Percentiles rank a stretch among this genome's conserved stretches.
These are phyloP conservation scores for Bassia scoparia DNA, from an alignment of 148 eudicot genomes.

Conservation along the genomic window DNA sequence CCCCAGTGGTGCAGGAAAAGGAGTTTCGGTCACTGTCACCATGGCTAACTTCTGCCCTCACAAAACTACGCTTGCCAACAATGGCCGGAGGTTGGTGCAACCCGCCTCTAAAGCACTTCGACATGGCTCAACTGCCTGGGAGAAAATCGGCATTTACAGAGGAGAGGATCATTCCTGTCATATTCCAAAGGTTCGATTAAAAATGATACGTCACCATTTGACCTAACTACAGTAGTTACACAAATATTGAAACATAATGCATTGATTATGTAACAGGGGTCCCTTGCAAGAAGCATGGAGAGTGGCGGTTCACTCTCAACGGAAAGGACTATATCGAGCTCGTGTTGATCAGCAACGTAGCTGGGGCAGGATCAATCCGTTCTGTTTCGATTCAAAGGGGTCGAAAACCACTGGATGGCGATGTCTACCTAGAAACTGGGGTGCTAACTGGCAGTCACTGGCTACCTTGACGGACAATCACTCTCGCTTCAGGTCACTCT, in stretches of 20 bases:
- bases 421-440: slow-evolving; percentile 97
- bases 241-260: too few species aligned
- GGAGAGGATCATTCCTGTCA: slow-evolving; percentile 88
- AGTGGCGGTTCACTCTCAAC: slow-evolving; percentile 68
- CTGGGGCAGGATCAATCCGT: slow-evolving; percentile 62
- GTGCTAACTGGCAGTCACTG: slow-evolving; percentile 83
- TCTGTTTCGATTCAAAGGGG: slow-evolving; percentile 71
- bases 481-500: slow-evolving; percentile 73
- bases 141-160: slow-evolving; percentile 68
- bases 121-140: slow-evolving; percentile 96
- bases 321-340: slow-evolving; percentile 89
- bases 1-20: slow-evolving; percentile 63
- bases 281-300: slow-evolving; percentile 71
- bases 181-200: slow-evolving; percentile 56
- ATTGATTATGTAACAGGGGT: slow-evolving; percentile 56
- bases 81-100: slow-evolving; percentile 91
- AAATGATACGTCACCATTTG: neutral
- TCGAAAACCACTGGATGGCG: slow-evolving; percentile 56
- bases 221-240: too few species aligned
- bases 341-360: slow-evolving; percentile 66
- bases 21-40: slow-evolving; percentile 54
- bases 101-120: slow-evolving; percentile 88
- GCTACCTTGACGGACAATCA: slow-evolving; percentile 65
- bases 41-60: slow-evolving; percentile 95
- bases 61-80: slow-evolving; percentile 53